Evolutionary conservation across 108 stramenopile species (phyloP).

Genomic region (Licmophora abbreviata): DNA sequence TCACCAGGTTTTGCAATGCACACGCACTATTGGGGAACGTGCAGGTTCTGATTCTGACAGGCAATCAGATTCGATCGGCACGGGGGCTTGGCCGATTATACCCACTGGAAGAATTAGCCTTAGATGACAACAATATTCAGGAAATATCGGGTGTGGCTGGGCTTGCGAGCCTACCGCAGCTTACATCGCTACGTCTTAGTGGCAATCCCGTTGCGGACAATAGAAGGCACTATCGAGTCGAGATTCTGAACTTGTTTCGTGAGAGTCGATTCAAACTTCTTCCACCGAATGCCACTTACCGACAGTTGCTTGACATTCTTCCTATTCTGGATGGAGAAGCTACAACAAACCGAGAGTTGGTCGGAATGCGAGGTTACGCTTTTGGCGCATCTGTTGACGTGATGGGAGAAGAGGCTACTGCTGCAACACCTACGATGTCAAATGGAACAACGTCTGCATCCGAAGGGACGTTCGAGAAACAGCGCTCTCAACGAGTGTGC

Average conservation of each 20-base stretch:
- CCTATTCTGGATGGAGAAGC: constrained; percentile 42
- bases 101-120: constrained; percentile 39
- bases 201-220: constrained; percentile 51
- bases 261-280: constrained; percentile 29
- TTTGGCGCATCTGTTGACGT: too few species aligned
- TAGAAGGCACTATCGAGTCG: constrained; percentile 23
- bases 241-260: constrained; percentile 50
- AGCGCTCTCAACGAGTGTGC: too few species aligned
- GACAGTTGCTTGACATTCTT: constrained; percentile 36
- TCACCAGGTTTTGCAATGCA: constrained; percentile 31
- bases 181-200: constrained; percentile 37
- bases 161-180: constrained; percentile 58
- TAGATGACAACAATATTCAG: constrained; percentile 61
- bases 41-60: constrained; percentile 43
- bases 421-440: too few species aligned
- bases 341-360: constrained; percentile 42
- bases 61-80: constrained; percentile 43
- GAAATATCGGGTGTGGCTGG: constrained; percentile 42
- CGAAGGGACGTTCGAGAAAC: too few species aligned
- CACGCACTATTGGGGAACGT: constrained; percentile 56
- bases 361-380: constrained; percentile 32
- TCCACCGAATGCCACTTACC: constrained; percentile 38
- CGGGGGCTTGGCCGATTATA: constrained; percentile 62
- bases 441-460: too few species aligned
- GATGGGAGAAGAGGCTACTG: too few species aligned